Evolutionary conservation across 352 stramenopile genomes (phyloP).

Genomic region (Phytophthora quininea): DNA sequence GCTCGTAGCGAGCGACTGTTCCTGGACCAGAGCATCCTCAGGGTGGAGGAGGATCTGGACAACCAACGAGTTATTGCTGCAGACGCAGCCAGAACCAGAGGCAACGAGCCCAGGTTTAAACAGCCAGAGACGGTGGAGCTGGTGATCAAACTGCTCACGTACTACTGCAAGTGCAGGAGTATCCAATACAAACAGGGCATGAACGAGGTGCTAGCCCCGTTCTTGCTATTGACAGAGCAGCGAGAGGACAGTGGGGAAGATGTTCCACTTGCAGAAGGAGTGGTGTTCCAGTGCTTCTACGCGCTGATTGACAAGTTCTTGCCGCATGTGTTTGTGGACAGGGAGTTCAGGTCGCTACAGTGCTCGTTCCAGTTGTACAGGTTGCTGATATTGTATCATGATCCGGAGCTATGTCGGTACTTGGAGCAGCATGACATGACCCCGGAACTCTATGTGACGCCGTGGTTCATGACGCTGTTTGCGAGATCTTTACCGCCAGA

Average conservation of each 20-base stretch:
- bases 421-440: slow-evolving; percentile 93
- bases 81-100: slow-evolving; percentile 85
- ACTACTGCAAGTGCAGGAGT: slow-evolving; percentile 92
- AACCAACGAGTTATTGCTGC: slow-evolving; percentile 93
- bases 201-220: slow-evolving; percentile 94
- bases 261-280: slow-evolving; percentile 54
- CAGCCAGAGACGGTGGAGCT: slow-evolving; percentile 73
- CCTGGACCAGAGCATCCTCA: slow-evolving; percentile 74
- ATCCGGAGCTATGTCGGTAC: slow-evolving; percentile 87
- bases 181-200: slow-evolving; percentile 95
- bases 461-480: slow-evolving; percentile 96
- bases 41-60: slow-evolving; percentile 82
- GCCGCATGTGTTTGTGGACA: slow-evolving; percentile 88
- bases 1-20: slow-evolving; percentile 62
- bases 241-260: slow-evolving; percentile 27
- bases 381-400: slow-evolving; percentile 92
- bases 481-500: slow-evolving; percentile 76
- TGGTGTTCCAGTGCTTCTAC: slow-evolving; percentile 90
- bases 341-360: slow-evolving; percentile 91
- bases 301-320: slow-evolving; percentile 90
- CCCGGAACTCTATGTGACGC: slow-evolving; percentile 93
- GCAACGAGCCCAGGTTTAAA: slow-evolving; percentile 80
- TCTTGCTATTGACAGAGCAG: slow-evolving; percentile 75
- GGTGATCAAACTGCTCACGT: slow-evolving; percentile 89
- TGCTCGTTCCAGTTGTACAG: slow-evolving; percentile 93